Conservation (phyloP, 345 rosid genomes). For the Clarkia xantiana region DNA sequence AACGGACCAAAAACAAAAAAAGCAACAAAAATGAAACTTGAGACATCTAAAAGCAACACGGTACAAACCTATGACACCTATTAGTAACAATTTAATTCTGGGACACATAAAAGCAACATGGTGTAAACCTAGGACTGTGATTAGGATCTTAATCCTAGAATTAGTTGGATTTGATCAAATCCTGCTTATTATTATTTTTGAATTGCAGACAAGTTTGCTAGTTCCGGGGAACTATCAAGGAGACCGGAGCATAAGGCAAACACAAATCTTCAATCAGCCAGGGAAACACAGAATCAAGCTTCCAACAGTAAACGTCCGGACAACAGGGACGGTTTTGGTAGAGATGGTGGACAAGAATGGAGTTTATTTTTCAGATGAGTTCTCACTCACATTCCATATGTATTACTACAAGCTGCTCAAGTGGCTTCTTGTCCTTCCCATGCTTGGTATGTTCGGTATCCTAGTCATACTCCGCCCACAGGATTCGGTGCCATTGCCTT, state of each 20-base stretch:
- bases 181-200: slow-evolving; percentile 4
- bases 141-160: too few species aligned
- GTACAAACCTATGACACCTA: too few species aligned
- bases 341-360: slow-evolving; percentile 96
- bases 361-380: slow-evolving; percentile 82
- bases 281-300: slow-evolving; percentile 75
- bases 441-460: slow-evolving; percentile 89
- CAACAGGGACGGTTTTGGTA: slow-evolving; percentile 82
- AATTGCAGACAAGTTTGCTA: slow-evolving; percentile 61
- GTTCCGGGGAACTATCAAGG: slow-evolving; percentile 97
- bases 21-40: too few species aligned
- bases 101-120: too few species aligned
- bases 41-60: too few species aligned
- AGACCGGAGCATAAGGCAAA: slow-evolving; percentile 62
- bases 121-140: too few species aligned
- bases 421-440: slow-evolving; percentile 94
- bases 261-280: slow-evolving; percentile 44
- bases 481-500: slow-evolving; percentile 81
- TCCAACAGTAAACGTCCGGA: slow-evolving; percentile 83
- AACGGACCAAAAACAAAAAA: too few species aligned
- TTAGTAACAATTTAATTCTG: too few species aligned
- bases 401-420: slow-evolving; percentile 86
- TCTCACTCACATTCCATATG: slow-evolving; percentile 96
- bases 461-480: slow-evolving; percentile 86
- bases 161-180: not conserved